These are phyloP conservation scores for Candida patagonica DNA, from an alignment of 805 yeast species.

Conservation along the genomic window DNA sequence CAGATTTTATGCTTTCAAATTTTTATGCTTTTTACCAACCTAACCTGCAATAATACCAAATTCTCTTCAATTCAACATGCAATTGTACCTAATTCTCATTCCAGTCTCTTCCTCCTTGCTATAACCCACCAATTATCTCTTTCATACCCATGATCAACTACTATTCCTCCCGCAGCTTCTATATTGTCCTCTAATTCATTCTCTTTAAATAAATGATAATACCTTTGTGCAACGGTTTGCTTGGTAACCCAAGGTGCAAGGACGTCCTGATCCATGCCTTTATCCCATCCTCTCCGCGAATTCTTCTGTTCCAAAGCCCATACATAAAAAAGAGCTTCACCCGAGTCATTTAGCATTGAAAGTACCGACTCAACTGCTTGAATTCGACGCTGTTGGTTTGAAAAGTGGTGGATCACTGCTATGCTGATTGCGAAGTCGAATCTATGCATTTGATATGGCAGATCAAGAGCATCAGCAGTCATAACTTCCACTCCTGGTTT, in stretches of 20 bases:
- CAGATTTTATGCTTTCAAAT: too few relatives aligned
- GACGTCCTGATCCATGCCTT: slow-evolving; percentile 87
- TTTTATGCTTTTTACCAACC: too few relatives aligned
- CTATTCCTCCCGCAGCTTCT: slow-evolving; percentile 54
- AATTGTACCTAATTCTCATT: too few relatives aligned
- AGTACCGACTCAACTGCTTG: slow-evolving; percentile 67
- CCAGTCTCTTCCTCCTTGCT: slow-evolving; percentile 22
- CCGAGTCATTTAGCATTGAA: slow-evolving; percentile 46
- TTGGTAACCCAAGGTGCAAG: slow-evolving; percentile 87
- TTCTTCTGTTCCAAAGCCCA: slow-evolving; percentile 94
- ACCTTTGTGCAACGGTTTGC: slow-evolving; percentile 57
- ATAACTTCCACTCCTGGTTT: slow-evolving; percentile 46
- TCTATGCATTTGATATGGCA: slow-evolving; percentile 43
- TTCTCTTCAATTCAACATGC: too few relatives aligned
- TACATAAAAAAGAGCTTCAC: slow-evolving; percentile 74
- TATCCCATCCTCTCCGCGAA: slow-evolving; percentile 83
- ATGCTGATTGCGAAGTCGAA: slow-evolving; percentile 88
- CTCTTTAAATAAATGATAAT: slow-evolving; percentile 74
- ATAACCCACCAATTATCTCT: slow-evolving; percentile 90
- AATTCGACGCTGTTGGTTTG: slow-evolving; percentile 71
- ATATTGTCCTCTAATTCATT: slow-evolving; percentile 80
- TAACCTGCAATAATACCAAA: too few relatives aligned
- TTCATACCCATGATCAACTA: slow-evolving; percentile 75
- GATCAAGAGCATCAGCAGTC: slow-evolving; percentile 69
- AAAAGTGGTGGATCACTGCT: slow-evolving; percentile 93